These are phyloP conservation scores for Ogataea henricii DNA, from an alignment of 805 yeast species.

Conservation along the genomic window DNA sequence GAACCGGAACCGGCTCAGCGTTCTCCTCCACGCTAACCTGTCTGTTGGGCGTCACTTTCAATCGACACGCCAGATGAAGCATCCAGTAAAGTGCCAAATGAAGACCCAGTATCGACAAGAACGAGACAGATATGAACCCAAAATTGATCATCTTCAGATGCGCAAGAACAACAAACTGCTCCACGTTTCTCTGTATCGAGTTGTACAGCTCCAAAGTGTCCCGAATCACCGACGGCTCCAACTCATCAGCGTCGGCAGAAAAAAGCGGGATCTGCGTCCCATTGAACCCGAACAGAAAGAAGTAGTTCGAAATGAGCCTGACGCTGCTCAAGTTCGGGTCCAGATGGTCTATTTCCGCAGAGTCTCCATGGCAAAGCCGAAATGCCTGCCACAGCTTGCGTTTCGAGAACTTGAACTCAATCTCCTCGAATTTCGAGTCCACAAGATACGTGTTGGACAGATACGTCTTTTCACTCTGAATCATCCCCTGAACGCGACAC, in stretches of 20 bases:
- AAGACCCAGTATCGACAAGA: conserved; percentile 20
- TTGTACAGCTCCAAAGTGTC: conserved; percentile 19
- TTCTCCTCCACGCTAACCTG: conserved; percentile 1
- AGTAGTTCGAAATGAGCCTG: conserved; percentile 24
- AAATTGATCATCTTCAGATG: conserved; percentile 28
- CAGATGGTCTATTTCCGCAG: not conserved
- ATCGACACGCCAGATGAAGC: conserved; percentile 14
- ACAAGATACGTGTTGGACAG: conserved; percentile 26
- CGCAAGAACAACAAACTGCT: conserved; percentile 18
- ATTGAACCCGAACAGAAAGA: conserved; percentile 24
- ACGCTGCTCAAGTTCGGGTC: conserved; percentile 13
- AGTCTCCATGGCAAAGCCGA: not conserved
- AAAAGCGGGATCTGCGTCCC: conserved; percentile 23
- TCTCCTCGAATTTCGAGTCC: conserved; percentile 26
- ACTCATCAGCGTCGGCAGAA: conserved; percentile 13
- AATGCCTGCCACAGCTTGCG: conserved; percentile 7
- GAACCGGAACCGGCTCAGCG: too few species aligned
- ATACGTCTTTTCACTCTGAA: conserved; percentile 28
- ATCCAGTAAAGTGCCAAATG: conserved; percentile 24
- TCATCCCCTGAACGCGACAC: conserved; percentile 31
- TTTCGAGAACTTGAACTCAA: conserved; percentile 14
- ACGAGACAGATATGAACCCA: conserved; percentile 17
- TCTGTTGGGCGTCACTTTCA: conserved; percentile 1
- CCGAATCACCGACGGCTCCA: conserved; percentile 9
- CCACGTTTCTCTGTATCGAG: conserved; percentile 19